Evolutionary conservation across 352 stramenopile species (phyloP).

Genomic region (Pythium vanterpoolii): DNA sequence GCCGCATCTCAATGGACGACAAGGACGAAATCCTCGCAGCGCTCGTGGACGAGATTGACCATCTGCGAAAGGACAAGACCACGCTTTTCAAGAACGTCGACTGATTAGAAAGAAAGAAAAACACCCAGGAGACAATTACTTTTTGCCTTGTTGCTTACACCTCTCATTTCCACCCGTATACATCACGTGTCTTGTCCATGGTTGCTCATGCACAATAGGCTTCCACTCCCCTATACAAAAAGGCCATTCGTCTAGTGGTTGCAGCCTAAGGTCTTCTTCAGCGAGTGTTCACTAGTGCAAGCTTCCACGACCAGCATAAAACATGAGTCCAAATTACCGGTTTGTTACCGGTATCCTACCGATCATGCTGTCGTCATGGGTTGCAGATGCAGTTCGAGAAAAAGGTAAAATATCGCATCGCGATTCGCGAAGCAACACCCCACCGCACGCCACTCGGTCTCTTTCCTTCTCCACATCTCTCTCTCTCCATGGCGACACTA

Average conservation of each 20-base stretch:
- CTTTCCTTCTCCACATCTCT: neutral
- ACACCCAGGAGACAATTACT: neutral
- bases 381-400: constrained; percentile 6
- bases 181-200: neutral
- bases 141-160: neutral
- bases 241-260: too few species aligned
- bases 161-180: neutral
- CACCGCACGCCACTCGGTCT: neutral
- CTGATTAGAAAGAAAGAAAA: constrained; percentile 22
- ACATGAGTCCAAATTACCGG: neutral
- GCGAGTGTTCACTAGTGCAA: neutral
- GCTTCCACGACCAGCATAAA: neutral
- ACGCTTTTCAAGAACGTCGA: constrained; percentile 79
- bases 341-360: constrained; percentile 1
- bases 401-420: constrained; percentile 2
- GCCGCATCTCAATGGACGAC: constrained; percentile 84
- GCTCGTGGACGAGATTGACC: constrained; percentile 78
- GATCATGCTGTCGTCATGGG: neutral
- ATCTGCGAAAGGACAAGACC: constrained; percentile 84
- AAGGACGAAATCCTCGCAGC: constrained; percentile 86
- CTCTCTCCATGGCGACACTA: neutral
- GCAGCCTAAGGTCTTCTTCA: neutral
- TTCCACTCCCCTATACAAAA: too few species aligned
- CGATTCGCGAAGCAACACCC: too few species aligned
- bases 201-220: neutral